Evolutionary conservation across 2,329 filamentous ascomycete species (phyloP).

Genomic region (Coniochaeta prunicola): DNA sequence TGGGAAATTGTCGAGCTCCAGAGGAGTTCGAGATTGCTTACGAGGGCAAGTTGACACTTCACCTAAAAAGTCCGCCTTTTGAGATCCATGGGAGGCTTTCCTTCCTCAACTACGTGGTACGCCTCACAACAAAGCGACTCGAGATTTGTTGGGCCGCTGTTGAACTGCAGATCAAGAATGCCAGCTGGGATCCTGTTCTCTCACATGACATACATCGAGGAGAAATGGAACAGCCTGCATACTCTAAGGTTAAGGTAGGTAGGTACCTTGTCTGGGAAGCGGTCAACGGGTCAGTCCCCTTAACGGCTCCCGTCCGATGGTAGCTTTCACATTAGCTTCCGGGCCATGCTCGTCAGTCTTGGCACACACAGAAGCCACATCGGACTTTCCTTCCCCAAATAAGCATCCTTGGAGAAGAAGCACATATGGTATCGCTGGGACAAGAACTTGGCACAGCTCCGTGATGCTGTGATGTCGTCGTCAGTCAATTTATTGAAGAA

Average conservation of each 20-base stretch:
- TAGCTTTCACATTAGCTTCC: not conserved
- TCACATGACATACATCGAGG: no score
- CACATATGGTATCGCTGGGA: no score
- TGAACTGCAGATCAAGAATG: not conserved
- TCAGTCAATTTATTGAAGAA: not conserved
- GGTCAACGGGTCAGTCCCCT: not conserved
- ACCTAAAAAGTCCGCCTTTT: no score
- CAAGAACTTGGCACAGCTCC: not conserved
- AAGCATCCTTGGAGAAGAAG: no score
- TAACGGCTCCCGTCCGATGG: not conserved
- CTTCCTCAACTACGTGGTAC: not conserved
- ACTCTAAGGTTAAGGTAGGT: no score
- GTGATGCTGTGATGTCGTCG: not conserved
- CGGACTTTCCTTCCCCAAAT: no score
- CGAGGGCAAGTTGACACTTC: not conserved
- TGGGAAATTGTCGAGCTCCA: not conserved
- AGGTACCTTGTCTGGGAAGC: not conserved
- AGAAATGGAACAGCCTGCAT: no score
- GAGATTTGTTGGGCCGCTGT: not conserved
- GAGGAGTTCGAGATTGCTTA: not conserved
- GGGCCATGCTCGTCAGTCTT: not conserved
- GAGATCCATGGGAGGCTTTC: not conserved
- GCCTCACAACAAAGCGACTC: not conserved
- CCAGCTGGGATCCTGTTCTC: not conserved
- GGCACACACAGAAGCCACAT: not conserved